Evolutionary conservation across 768 basidiomycete species (phyloP), one percentile per base, ranked within the genome.

Genomic region (Podaxis sp.): DNA sequence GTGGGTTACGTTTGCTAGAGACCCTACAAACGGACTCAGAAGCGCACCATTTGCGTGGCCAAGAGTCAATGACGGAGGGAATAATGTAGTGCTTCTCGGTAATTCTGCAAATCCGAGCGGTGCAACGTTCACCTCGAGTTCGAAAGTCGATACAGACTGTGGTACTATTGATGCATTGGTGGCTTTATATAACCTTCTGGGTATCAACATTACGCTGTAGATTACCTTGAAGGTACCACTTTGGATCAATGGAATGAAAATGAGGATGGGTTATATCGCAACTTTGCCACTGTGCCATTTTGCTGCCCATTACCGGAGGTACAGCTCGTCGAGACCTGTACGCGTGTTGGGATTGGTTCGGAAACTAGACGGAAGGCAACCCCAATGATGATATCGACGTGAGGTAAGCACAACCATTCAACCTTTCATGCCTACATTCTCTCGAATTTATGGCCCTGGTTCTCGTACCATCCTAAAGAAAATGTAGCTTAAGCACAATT

Each of bases 1-100:
- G 30, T 65, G 64, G 64, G 64, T 63, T 40, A 51, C 57, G 6
- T 66, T 66, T 56, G 65, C 62, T 30, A 58, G 49, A 40, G 62
- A 66, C 37, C 65, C 66, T 13, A 20, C 55, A 2, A 62, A 41
- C 49, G 66, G 66, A 8, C 41, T 64, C 30, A 36, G 36, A 10
- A 51, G 28, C 46, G 24, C 60, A 20, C 51, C 60, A 22, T 55
- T 59, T 33, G 22, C 46, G 4, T 59, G 58, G 58, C 58, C 58
- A 20, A 37, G 30, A 24, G 58, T 59, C 11, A 59, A 51, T 38
- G 33, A 59, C 17, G 58, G 58, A 17, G 48, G 58, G 36, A 59
- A 50, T 22, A 36, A 59, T 36, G 48, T 40, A 13, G 58, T 59
- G 30, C 33, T 59, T 48, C 58, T 59, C 24, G 58, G 58, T 11